A percentile compares a stretch with the other conserved stretches of the same genome.
Evolutionary conservation across 2,329 filamentous ascomycete genomes (phyloP).

Genomic region (Cytospora paraplurivora): DNA sequence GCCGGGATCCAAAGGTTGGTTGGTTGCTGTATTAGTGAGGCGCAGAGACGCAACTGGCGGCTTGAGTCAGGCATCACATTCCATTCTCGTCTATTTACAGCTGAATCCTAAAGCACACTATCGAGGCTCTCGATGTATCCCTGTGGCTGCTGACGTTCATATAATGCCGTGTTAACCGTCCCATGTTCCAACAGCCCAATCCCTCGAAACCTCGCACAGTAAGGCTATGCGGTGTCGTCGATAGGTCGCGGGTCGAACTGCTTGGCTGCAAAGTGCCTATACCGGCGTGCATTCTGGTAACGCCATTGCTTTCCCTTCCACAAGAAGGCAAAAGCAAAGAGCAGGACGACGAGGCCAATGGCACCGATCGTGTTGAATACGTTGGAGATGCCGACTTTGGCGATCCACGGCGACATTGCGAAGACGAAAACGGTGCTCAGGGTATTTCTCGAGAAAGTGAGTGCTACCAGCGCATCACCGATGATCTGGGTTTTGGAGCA

Average conservation of each 20-base stretch:
- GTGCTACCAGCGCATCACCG: conserved; percentile 28
- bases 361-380: conserved; percentile 30
- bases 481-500: conserved; percentile 18
- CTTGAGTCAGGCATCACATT: not conserved
- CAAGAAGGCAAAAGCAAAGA: conserved; percentile 28
- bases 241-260: conserved; percentile 29
- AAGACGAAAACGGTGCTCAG: conserved; percentile 29
- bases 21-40: no score
- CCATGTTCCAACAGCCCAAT: conserved; percentile 1
- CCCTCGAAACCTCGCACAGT: not conserved
- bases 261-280: conserved; percentile 27
- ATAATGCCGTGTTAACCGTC: not conserved
- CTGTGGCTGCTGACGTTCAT: not conserved
- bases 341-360: conserved; percentile 25
- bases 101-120: not conserved
- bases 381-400: conserved; percentile 25
- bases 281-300: conserved; percentile 18
- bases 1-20: not conserved
- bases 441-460: conserved; percentile 28
- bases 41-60: no score
- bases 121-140: not conserved
- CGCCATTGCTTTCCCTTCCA: conserved; percentile 30
- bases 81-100: not conserved
- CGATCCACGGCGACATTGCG: conserved; percentile 28
- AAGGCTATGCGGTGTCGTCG: conserved; percentile 20